Evolutionary conservation across 1,284 basidiomycete genomes (phyloP).

Genomic region (Gastroboletus turbinatus): DNA sequence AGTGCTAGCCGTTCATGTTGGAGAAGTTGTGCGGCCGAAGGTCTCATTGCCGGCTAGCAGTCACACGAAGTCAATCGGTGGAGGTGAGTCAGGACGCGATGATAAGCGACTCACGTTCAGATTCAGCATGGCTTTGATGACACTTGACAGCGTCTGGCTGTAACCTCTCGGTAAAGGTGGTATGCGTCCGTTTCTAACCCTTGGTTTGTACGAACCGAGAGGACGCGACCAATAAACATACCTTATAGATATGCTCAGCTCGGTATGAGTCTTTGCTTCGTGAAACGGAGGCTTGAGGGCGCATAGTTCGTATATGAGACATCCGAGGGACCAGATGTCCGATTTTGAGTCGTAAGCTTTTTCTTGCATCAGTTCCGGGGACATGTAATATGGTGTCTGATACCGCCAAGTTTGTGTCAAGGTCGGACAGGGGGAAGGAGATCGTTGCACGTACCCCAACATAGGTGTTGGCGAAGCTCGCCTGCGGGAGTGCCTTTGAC

Average conservation of each 20-base stretch:
- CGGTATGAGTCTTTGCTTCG: constrained; percentile 85
- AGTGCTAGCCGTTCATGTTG: constrained; percentile 75
- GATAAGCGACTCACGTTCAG: constrained; percentile 60
- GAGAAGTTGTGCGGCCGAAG: constrained; percentile 75
- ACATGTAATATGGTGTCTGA: constrained; percentile 98
- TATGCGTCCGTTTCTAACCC: constrained; percentile 73
- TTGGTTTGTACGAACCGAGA: constrained; percentile 1
- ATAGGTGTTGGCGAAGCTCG: constrained; percentile 92
- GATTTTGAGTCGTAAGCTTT: constrained; percentile 96
- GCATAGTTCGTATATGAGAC: constrained; percentile 94
- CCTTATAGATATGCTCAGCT: constrained; percentile 82
- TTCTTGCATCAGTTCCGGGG: constrained; percentile 94
- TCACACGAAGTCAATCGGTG: neutral
- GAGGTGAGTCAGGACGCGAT: neutral
- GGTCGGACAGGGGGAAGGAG: neutral
- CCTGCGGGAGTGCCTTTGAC: constrained; percentile 85
- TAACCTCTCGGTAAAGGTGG: constrained; percentile 84
- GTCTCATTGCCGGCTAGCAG: constrained; percentile 77
- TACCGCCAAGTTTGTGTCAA: neutral
- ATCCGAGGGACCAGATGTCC: constrained; percentile 97
- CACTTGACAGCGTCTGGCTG: constrained; percentile 65
- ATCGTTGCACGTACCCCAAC: constrained; percentile 72
- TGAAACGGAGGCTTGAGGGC: constrained; percentile 89
- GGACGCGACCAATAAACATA: constrained; percentile 28
- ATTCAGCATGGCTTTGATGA: constrained; percentile 86